phyloP scores from a whole-genome alignment of 768 basidiomycete genomes.

The Pulveroboletus sp. region DNA sequence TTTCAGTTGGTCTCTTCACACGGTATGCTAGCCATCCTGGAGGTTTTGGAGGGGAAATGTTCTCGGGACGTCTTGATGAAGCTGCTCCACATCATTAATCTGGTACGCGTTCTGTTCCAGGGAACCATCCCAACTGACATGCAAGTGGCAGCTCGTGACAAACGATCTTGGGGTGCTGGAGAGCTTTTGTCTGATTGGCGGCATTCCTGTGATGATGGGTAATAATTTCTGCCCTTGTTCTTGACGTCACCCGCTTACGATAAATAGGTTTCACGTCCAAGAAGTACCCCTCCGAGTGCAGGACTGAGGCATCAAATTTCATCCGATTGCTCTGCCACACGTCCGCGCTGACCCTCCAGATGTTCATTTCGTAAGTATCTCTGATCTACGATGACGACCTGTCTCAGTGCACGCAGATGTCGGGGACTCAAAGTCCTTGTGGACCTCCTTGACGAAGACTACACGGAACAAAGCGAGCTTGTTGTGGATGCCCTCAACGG shows the following conservation, averaged over 20 bases:
- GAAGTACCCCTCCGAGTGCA: conserved; percentile 89
- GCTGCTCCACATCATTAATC: conserved; percentile 84
- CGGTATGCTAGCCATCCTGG: conserved; percentile 92
- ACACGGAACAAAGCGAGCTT: conserved; percentile 85
- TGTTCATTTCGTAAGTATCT: conserved; percentile 95
- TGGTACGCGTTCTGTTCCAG: conserved; percentile 45
- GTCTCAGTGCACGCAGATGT: conserved; percentile 51
- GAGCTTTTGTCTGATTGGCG: conserved; percentile 92
- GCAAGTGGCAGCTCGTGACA: conserved; percentile 48
- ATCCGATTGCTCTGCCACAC: conserved; percentile 90
- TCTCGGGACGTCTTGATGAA: conserved; percentile 85
- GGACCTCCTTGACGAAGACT: conserved; percentile 95
- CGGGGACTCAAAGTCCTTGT: conserved; percentile 94
- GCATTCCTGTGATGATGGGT: conserved; percentile 96
- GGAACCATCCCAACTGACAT: background rate
- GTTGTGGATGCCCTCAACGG: conserved; percentile 93
- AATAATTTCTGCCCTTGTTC: conserved; percentile 18
- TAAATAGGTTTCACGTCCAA: conserved; percentile 85
- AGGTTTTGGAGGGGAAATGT: conserved; percentile 85
- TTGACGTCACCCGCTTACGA: conserved; percentile 4
- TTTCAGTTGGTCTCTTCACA: conserved; percentile 87
- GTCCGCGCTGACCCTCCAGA: conserved; percentile 91
- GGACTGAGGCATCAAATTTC: conserved; percentile 93
- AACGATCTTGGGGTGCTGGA: conserved; percentile 85
- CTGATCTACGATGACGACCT: background rate